Evolutionary conservation across 2,329 filamentous ascomycete genomes (phyloP).

Genomic region (Paraphaeosphaeria minitans): DNA sequence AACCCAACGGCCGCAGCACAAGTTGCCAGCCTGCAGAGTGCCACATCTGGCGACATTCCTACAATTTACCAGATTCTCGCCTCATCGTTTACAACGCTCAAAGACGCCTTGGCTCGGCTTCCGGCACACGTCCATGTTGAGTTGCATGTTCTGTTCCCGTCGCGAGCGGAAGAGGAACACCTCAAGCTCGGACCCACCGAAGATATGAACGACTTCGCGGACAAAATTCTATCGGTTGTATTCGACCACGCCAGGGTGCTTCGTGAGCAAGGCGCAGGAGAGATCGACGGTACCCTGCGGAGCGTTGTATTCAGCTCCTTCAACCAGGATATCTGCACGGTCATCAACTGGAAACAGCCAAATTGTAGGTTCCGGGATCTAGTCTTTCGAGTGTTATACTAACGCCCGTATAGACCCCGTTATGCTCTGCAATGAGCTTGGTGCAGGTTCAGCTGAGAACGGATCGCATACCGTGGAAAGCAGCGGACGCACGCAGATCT

Average conservation of each 20-base stretch:
- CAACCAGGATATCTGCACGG: slow-evolving; percentile 87
- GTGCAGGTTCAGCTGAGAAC: slow-evolving; percentile 54
- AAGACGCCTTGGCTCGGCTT: slow-evolving; percentile 75
- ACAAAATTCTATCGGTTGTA: slow-evolving; percentile 80
- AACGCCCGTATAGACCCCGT: slow-evolving; percentile 69
- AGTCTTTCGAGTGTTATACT: slow-evolving; percentile 11
- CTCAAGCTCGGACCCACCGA: slow-evolving; percentile 74
- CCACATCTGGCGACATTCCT: slow-evolving; percentile 48
- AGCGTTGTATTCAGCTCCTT: slow-evolving; percentile 95
- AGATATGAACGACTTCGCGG: slow-evolving; percentile 86
- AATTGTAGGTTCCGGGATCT: slow-evolving; percentile 69
- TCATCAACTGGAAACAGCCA: slow-evolving; percentile 98
- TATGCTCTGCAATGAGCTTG: slow-evolving; percentile 91
- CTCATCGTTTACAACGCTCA: slow-evolving; percentile 77
- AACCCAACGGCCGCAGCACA: slow-evolving; percentile 30
- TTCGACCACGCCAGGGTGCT: slow-evolving; percentile 85
- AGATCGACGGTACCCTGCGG: slow-evolving; percentile 69
- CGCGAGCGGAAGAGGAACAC: slow-evolving; percentile 70
- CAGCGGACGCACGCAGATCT: slow-evolving; percentile 76
- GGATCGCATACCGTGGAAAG: slow-evolving; percentile 54
- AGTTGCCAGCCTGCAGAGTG: slow-evolving; percentile 31
- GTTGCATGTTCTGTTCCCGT: slow-evolving; percentile 89
- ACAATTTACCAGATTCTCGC: slow-evolving; percentile 74
- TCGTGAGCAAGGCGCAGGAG: slow-evolving; percentile 61
- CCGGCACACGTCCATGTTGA: slow-evolving; percentile 85